A percentile compares a stretch with the other conserved stretches of the same genome.
Evolutionary conservation across 768 basidiomycete species (phyloP).

Genomic region (Collybia nuda): DNA sequence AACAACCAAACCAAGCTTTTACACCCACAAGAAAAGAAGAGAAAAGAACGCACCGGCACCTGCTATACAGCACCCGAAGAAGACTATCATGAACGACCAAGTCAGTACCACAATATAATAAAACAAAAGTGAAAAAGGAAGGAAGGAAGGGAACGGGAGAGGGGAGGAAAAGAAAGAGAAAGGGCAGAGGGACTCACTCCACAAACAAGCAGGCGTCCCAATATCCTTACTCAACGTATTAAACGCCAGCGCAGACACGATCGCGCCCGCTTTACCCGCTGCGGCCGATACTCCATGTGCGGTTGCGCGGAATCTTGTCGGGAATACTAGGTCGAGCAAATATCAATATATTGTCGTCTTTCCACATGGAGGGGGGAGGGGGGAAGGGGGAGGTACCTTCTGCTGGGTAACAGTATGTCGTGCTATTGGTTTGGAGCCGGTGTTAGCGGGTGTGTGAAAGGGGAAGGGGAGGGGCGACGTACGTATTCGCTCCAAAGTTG

Average conservation of each 20-base stretch:
- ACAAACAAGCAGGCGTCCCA: conserved; percentile 65
- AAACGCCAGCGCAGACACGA: conserved; percentile 74
- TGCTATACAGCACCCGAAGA: conserved; percentile 60
- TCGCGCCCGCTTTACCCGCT: conserved; percentile 72
- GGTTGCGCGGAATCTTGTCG: conserved; percentile 69
- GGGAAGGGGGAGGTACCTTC: neutral
- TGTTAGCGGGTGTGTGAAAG: neutral
- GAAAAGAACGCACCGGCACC: conserved; percentile 38
- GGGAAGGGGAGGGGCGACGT: conserved; percentile 19
- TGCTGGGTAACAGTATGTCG: conserved; percentile 32
- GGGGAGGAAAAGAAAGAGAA: neutral
- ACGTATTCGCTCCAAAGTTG: conserved; percentile 79
- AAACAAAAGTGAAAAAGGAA: too few relatives aligned
- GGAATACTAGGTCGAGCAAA: conserved; percentile 69
- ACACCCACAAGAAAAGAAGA: neutral
- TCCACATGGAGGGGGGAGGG: too few relatives aligned
- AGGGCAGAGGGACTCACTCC: conserved; percentile 52
- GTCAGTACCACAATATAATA: too few relatives aligned
- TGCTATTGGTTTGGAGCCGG: too few relatives aligned
- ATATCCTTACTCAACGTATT: conserved; percentile 59
- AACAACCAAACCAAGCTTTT: neutral
- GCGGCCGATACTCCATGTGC: conserved; percentile 80
- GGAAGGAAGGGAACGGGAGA: too few relatives aligned
- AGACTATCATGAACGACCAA: too few relatives aligned
- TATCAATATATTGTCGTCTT: too few relatives aligned